These are phyloP conservation scores for Angophora floribunda DNA, from an alignment of 345 rosid species.

Conservation along the genomic window DNA sequence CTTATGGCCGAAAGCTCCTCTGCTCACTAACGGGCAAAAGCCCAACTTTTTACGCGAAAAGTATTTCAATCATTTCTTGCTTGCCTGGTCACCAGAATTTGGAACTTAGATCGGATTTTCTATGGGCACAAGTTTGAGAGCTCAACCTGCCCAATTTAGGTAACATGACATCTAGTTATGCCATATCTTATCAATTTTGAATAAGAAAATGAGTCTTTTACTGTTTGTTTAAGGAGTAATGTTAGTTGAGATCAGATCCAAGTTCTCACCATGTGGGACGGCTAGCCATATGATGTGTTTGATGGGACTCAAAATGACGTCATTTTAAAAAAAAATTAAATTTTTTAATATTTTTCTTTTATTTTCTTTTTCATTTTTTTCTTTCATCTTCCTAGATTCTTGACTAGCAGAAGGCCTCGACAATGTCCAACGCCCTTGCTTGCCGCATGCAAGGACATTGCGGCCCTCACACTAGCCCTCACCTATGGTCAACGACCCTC, in stretches of 20 bases:
- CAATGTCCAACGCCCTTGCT: background rate
- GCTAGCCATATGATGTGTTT: background rate
- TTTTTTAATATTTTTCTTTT: background rate
- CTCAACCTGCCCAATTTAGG: constrained; percentile 27
- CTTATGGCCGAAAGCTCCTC: background rate
- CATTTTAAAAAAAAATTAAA: background rate
- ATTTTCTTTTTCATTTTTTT: background rate
- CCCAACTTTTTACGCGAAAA: background rate
- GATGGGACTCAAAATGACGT: background rate
- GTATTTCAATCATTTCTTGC: background rate
- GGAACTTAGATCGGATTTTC: background rate
- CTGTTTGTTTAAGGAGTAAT: constrained; percentile 27
- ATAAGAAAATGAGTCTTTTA: constrained; percentile 45
- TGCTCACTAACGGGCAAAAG: background rate
- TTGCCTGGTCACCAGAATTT: background rate
- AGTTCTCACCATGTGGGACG: constrained; percentile 52
- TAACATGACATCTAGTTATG: constrained; percentile 57
- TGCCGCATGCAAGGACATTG: background rate
- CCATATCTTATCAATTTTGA: constrained; percentile 47
- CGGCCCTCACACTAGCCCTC: background rate
- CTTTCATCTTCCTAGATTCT: background rate
- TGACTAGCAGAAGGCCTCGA: background rate
- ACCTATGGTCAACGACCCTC: background rate
- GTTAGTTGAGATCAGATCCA: constrained; percentile 51
- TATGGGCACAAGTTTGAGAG: background rate